Conservation (phyloP, 805 yeast genomes). For the Sugiyamaella mastotermitis region DNA sequence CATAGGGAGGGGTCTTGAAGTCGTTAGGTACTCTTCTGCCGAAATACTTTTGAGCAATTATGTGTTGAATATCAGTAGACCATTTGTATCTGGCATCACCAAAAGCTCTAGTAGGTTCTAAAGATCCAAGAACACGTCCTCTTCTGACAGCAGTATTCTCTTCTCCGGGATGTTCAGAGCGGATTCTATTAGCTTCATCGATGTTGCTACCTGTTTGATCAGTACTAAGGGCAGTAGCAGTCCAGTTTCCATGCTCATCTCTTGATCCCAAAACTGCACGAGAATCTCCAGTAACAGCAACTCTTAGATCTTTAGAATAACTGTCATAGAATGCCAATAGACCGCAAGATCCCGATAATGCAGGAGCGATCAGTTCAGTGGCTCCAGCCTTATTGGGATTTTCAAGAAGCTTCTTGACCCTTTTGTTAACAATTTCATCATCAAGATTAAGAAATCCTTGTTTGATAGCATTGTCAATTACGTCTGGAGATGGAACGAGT, state of each 20-base stretch:
- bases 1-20: conserved; percentile 88
- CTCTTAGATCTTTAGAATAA: conserved; percentile 59
- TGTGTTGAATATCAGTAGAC: conserved; percentile 66
- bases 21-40: conserved; percentile 66
- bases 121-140: conserved; percentile 86
- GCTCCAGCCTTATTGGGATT: conserved; percentile 40
- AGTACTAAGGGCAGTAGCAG: conserved; percentile 74
- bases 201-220: conserved; percentile 95
- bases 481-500: conserved; percentile 58
- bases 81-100: conserved; percentile 95
- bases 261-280: conserved; percentile 76
- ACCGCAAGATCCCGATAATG: conserved; percentile 93
- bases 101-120: conserved; percentile 94
- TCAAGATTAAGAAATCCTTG: conserved; percentile 79
- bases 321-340: conserved; percentile 83
- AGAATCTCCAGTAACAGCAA: conserved; percentile 96
- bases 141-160: conserved; percentile 65
- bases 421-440: conserved; percentile 74
- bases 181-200: conserved; percentile 76
- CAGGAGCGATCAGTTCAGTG: conserved; percentile 79
- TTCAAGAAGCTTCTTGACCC: conserved; percentile 62
- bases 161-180: conserved; percentile 87
- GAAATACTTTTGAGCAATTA: conserved; percentile 68
- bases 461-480: conserved; percentile 73
- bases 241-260: conserved; percentile 64